Base-by-base conservation (phyloP, 2,329 filamentous ascomycete genomes). In the Penicillium italicum region DNA sequence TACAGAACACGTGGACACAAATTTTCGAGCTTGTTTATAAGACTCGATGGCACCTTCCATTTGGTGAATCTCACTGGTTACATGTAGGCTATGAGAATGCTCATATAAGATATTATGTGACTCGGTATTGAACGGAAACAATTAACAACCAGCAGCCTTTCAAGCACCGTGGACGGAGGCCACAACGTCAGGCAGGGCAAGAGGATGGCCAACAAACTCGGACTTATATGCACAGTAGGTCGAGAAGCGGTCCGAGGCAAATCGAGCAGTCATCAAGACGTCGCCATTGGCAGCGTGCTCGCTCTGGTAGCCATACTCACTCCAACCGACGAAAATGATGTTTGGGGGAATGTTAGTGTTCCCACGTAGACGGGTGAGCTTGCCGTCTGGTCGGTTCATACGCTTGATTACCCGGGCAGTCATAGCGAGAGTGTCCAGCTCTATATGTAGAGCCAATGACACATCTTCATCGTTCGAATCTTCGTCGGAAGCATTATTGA, bases 151-250 rank as follows among this genome's bases (percentile, higher is more conserved):
- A n/a, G n/a, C n/a, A n/a, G n/a, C n/a, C n/a, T n/a, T n/a, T n/a
- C n/a, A n/a, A n/a, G 24, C 24, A 7, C 68, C 72, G 40, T 69
- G 72, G 5, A 69, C 69, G 6, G 66, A 67, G 12, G 71, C 63
- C 22, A 71, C 68, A 5, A 73, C 37, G 4, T 67, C 68, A 0
- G 73, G 72, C 0, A 70, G 66, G 1, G 66, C 53, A 14, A 44
- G 56, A 8, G 73, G 72, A 2, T 67, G 67, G 20, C 73, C 73
- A 2, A 61, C 60, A 45, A 74, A 77, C 24, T 69, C 61, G 16
- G 55, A 66, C 54, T 77, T 77, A 63, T 72, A 76, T 0, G 73
- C 62, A 14, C 75, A 72, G 59, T 77, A 77, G 14, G 71, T 74
- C 30, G 68, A 69, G 53, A 74, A 73, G 10, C 69, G 67, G 0